Conservation (phyloP, 768 basidiomycete species). For the Sporobolomyces phaffii region DNA sequence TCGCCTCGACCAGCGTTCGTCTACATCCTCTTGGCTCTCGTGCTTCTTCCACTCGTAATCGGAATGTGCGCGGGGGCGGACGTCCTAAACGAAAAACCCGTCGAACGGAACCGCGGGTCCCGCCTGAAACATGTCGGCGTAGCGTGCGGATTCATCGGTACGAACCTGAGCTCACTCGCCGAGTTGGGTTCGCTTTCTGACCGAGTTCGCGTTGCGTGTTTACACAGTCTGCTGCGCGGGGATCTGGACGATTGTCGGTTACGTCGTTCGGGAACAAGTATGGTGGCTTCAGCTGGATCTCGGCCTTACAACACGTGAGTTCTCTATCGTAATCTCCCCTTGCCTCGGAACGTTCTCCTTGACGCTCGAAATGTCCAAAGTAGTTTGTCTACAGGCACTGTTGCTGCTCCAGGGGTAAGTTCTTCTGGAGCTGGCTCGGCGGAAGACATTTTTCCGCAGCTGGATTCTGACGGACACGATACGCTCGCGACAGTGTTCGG, state of each 20-base stretch:
- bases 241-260: background rate
- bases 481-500: too few species aligned
- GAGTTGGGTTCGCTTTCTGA: too few species aligned
- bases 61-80: constrained; percentile 2
- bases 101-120: too few species aligned
- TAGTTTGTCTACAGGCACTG: background rate
- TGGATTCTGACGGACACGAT: too few species aligned
- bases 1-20: background rate
- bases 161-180: too few species aligned
- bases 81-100: background rate
- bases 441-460: too few species aligned
- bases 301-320: background rate
- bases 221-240: background rate
- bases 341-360: too few species aligned
- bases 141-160: background rate
- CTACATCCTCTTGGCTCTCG: background rate
- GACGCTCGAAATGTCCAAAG: too few species aligned
- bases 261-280: constrained; percentile 1
- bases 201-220: too few species aligned
- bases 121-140: background rate
- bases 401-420: background rate
- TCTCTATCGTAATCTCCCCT: background rate
- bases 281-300: background rate
- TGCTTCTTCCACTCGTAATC: background rate
- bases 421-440: background rate